phyloP scores from a whole-genome alignment of 148 eudicot genomes.

The Chenopodium album region DNA sequence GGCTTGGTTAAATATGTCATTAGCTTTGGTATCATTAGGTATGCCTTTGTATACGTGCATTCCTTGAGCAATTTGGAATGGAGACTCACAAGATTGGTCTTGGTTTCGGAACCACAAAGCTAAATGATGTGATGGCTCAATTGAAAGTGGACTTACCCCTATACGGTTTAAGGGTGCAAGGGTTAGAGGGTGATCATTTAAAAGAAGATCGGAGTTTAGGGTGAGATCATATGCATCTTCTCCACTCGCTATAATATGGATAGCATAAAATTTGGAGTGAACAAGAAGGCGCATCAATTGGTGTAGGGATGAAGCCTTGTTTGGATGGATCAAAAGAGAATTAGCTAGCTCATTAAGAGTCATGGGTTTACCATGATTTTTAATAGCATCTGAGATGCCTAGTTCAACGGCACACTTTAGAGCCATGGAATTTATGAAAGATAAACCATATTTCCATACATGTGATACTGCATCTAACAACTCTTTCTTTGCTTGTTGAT shows the following conservation, averaged over 20 bases:
- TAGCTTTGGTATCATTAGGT: neutral
- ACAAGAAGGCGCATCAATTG: slow-evolving; percentile 32
- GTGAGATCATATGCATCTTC: slow-evolving; percentile 23
- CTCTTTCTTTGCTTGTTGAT: slow-evolving; percentile 7
- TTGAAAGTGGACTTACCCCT: slow-evolving; percentile 15
- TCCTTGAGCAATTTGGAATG: neutral
- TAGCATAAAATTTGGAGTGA: slow-evolving; percentile 26
- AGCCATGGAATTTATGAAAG: slow-evolving; percentile 30
- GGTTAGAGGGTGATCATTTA: slow-evolving; percentile 25
- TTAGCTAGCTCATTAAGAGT: slow-evolving; percentile 18
- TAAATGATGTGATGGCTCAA: neutral
- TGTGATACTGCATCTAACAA: slow-evolving; percentile 32
- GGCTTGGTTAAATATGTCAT: neutral
- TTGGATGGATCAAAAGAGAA: slow-evolving; percentile 18
- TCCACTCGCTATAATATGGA: neutral
- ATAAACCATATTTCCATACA: slow-evolving; percentile 23
- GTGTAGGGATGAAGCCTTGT: slow-evolving; percentile 11
- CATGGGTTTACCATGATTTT: slow-evolving; percentile 34
- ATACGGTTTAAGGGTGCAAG: slow-evolving; percentile 16
- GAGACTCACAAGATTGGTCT: neutral
- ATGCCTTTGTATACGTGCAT: neutral
- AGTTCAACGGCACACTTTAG: slow-evolving; percentile 38
- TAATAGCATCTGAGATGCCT: slow-evolving; percentile 26
- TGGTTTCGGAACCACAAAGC: neutral
- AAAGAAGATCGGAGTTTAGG: slow-evolving; percentile 25